Percentiles rank a stretch among this genome's conserved stretches.
These are phyloP conservation scores for Rhododendron ferrugineum DNA, from an alignment of 148 eudicot species.

Conservation along the genomic window DNA sequence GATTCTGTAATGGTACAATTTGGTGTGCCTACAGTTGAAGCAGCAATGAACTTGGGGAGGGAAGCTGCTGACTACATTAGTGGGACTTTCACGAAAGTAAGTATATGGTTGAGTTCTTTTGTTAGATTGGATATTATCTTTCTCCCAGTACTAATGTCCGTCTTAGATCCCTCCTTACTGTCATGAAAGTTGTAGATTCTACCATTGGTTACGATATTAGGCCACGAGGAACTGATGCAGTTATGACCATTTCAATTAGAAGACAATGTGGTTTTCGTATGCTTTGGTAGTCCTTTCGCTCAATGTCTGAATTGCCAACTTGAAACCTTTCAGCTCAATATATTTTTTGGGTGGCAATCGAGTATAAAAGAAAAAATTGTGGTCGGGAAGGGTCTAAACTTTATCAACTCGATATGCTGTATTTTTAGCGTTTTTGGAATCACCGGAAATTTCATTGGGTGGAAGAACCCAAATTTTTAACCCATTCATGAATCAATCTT, in stretches of 20 bases:
- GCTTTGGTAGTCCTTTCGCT: not conserved
- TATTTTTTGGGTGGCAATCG: not conserved
- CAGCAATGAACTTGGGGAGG: conserved; percentile 88
- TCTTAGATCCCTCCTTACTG: not conserved
- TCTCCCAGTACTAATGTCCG: not conserved
- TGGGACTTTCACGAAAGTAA: conserved; percentile 77
- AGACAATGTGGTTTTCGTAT: not conserved
- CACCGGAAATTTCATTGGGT: no score
- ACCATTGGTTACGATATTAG: not conserved
- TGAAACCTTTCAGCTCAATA: not conserved
- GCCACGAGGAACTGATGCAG: not conserved
- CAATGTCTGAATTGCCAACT: not conserved
- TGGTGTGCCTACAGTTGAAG: conserved; percentile 79
- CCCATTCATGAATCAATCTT: no score
- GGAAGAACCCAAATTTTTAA: no score
- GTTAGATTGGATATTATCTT: not conserved
- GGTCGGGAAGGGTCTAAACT: no score
- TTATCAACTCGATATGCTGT: no score
- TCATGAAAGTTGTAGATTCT: not conserved
- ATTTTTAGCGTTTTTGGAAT: no score
- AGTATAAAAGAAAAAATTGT: no score
- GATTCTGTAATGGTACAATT: conserved; percentile 99
- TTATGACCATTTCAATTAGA: not conserved
- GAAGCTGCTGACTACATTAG: conserved; percentile 96
- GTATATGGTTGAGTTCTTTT: not conserved